Evolutionary conservation across 495 filamentous ascomycete species (phyloP).

Genomic region (Cairneyella variabilis): DNA sequence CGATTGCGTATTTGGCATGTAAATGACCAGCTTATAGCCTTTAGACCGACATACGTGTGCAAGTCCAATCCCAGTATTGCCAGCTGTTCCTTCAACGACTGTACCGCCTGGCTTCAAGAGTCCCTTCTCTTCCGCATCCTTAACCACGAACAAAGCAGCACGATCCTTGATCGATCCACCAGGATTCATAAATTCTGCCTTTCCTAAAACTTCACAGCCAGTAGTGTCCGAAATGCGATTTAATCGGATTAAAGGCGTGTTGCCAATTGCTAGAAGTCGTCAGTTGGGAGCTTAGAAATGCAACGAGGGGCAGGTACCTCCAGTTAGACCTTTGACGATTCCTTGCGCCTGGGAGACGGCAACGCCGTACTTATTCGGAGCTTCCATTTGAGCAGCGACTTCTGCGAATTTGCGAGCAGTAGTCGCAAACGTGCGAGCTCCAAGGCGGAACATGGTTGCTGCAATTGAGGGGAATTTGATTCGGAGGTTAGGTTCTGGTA

Average conservation of each 20-base stretch:
- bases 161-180: slow-evolving; percentile 96
- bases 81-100: slow-evolving; percentile 93
- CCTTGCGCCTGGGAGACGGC: slow-evolving; percentile 81
- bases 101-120: slow-evolving; percentile 82
- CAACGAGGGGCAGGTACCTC: slow-evolving; percentile 55
- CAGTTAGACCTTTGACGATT: slow-evolving; percentile 75
- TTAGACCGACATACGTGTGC: slow-evolving; percentile 93
- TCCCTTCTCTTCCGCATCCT: slow-evolving; percentile 87
- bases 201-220: slow-evolving; percentile 91
- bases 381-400: slow-evolving; percentile 39
- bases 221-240: slow-evolving; percentile 86
- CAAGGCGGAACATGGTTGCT: slow-evolving; percentile 51
- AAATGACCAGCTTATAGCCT: slow-evolving; percentile 94
- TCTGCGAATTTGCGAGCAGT: slow-evolving; percentile 48
- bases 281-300: slow-evolving; percentile 9
- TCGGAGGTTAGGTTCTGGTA: background rate
- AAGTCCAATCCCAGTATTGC: slow-evolving; percentile 96
- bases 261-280: slow-evolving; percentile 67
- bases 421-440: slow-evolving; percentile 52
- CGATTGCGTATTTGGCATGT: slow-evolving; percentile 98
- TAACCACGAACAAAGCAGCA: slow-evolving; percentile 88
- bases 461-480: too few relatives aligned
- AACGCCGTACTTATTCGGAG: slow-evolving; percentile 54
- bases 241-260: slow-evolving; percentile 89
- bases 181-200: slow-evolving; percentile 98